These are phyloP conservation scores for Ophiosphaerella korrae DNA, from an alignment of 2,329 filamentous ascomycete species.

Conservation along the genomic window DNA sequence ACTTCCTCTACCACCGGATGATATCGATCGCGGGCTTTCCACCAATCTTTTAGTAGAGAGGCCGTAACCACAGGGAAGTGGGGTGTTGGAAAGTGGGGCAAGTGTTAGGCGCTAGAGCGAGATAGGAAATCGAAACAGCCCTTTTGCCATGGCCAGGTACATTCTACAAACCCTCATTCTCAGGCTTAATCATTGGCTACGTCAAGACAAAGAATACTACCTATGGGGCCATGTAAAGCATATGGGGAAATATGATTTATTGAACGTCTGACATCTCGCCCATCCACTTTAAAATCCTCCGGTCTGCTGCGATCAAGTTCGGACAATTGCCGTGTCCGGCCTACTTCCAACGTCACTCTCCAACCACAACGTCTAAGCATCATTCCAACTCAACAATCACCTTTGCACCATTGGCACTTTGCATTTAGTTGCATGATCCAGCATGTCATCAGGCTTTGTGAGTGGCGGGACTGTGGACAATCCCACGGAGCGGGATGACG, in stretches of 20 bases:
- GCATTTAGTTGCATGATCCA: slow-evolving; percentile 15
- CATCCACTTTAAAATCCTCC: background rate
- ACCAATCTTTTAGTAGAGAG: slow-evolving; percentile 3
- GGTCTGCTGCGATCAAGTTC: background rate
- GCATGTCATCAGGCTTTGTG: slow-evolving; percentile 57
- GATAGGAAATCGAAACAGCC: slow-evolving; percentile 15
- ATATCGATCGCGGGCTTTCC: background rate
- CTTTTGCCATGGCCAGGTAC: background rate
- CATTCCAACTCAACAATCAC: background rate
- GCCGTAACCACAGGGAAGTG: slow-evolving; percentile 1
- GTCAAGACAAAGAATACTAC: too few species aligned
- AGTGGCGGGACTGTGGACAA: slow-evolving; percentile 56
- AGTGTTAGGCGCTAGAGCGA: slow-evolving; percentile 7
- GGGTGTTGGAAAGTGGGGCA: background rate
- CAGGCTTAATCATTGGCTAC: background rate
- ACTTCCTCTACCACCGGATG: slow-evolving; percentile 2
- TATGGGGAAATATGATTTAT: background rate
- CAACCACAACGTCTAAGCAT: background rate
- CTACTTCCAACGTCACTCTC: background rate
- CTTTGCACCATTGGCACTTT: slow-evolving; percentile 6
- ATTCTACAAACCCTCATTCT: background rate
- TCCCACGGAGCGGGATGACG: slow-evolving; percentile 52
- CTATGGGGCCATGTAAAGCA: background rate
- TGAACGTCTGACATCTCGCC: background rate
- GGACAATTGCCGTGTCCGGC: background rate